Conservation (phyloP, 2,329 filamentous ascomycete genomes). For the Ascochyta viciae-villosae region DNA sequence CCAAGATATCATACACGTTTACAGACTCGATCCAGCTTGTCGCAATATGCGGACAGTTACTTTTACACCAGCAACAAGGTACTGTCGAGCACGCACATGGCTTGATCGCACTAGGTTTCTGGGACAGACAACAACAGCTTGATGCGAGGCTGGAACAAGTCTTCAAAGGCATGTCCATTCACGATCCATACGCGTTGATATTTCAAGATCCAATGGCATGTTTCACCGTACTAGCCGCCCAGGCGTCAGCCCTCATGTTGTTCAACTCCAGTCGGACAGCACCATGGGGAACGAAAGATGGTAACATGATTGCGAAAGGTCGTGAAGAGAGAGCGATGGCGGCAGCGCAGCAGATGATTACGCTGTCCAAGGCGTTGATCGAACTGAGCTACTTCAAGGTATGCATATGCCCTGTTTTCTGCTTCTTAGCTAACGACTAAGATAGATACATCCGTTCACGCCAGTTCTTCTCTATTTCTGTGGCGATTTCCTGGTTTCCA, state of each 20-base stretch:
- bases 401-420: not conserved
- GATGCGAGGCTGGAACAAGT: constrained; percentile 1
- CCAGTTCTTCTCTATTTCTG: constrained; percentile 8
- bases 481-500: not conserved
- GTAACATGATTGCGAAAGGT: not conserved
- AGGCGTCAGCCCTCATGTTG: not conserved
- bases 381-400: constrained; percentile 11
- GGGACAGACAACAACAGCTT: constrained; percentile 8
- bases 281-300: constrained; percentile 4
- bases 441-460: constrained; percentile 6
- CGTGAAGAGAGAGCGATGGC: constrained; percentile 1
- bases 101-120: not conserved
- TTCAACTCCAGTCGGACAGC: constrained; percentile 6
- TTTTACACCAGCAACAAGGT: constrained; percentile 7
- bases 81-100: constrained; percentile 5
- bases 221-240: constrained; percentile 5
- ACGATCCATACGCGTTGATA: constrained; percentile 6
- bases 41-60: constrained; percentile 4
- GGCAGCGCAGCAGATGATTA: constrained; percentile 7
- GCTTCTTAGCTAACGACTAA: not conserved
- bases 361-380: constrained; percentile 2
- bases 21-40: constrained; percentile 5
- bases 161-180: constrained; percentile 1
- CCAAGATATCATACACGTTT: not conserved
- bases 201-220: constrained; percentile 6